These are phyloP conservation scores for Melastoma candidum DNA, from an alignment of 441 rosid species.

Conservation along the genomic window DNA sequence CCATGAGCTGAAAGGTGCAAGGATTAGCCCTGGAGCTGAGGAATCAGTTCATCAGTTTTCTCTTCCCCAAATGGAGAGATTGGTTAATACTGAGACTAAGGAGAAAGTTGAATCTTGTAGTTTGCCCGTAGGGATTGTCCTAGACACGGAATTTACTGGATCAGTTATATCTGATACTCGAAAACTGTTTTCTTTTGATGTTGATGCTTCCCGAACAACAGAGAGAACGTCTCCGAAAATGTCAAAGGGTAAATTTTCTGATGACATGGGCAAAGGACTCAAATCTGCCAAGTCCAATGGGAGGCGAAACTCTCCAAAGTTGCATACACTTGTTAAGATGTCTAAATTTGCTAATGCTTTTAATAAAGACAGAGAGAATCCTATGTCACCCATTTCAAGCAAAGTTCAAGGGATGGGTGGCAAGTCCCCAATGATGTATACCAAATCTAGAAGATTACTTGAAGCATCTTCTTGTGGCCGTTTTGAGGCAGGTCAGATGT, in stretches of 20 bases:
- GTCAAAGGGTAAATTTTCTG: conserved; percentile 26
- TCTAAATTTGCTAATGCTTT: conserved; percentile 36
- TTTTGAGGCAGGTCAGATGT: conserved; percentile 63
- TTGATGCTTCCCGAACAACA: conserved; percentile 15
- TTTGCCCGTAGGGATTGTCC: too few relatives aligned
- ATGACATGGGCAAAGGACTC: conserved; percentile 30
- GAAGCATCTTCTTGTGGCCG: conserved; percentile 54
- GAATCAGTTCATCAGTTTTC: too few relatives aligned
- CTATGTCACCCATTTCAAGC: conserved; percentile 28
- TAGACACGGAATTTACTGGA: conserved; percentile 1
- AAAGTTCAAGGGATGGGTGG: conserved; percentile 43
- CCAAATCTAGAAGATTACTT: conserved; percentile 48
- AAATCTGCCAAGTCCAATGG: conserved; percentile 32
- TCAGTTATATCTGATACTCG: conserved; percentile 25
- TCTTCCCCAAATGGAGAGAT: too few relatives aligned
- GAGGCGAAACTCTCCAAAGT: conserved; percentile 35
- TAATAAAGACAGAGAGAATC: conserved; percentile 49
- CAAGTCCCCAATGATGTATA: conserved; percentile 38
- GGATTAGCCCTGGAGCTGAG: too few relatives aligned
- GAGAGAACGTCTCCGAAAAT: conserved; percentile 20
- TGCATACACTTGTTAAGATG: conserved; percentile 51
- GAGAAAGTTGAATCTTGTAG: too few relatives aligned
- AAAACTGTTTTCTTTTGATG: conserved; percentile 32
- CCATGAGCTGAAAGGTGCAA: conserved; percentile 12
- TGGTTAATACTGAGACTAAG: too few relatives aligned